Base-by-base conservation (phyloP, 306 rosid genomes). In the Cicer cuneatum region DNA sequence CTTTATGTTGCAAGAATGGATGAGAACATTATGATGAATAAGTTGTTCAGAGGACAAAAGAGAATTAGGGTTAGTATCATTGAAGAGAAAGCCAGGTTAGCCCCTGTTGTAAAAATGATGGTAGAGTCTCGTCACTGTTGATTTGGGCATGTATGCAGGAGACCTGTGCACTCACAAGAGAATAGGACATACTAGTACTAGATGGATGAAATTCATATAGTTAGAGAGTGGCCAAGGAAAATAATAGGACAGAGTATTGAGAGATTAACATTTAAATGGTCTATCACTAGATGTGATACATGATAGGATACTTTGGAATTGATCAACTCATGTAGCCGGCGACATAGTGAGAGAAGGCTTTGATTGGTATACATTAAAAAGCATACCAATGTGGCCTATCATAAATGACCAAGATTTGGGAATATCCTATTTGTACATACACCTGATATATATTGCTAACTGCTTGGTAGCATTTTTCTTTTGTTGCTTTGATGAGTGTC, bases 401-500 rank as follows among this genome's bases (percentile, higher is more conserved):
- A 35, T 76, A 57, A 76, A 35, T 70, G 61, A 12, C 16, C 33
- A 58, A 8, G 56, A 59, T 13, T 14, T 77, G 39, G 59, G 73
- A 71, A 71, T 41, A 7, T 69, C 47, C 62, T 54, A 40, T 65
- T 37, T 64, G 66, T 57, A 46, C 29, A 35, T 21, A 24, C 53
- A 37, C 48, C 16, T 7, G 15, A 49, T 80, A 40, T 74, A 14
- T 67, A 35, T 62, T 71, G n/a, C 33, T 38, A n/a, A n/a, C 24
- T 57, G 38, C 72, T 78, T 10, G 9, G 69, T 40, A n/a, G 14
- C 37, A 15, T 73, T 67, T 57, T 61, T 52, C 72, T 60, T 80
- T 41, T 16, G 46, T 64, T 37, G 16, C 43, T 63, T 69, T 46
- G 33, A 39, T 0, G 6, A 66, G 47, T 66, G 48, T 53, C 18